These are phyloP conservation scores for Talaromyces sp. DNA, from an alignment of 2,329 filamentous ascomycete genomes.

Conservation along the genomic window DNA sequence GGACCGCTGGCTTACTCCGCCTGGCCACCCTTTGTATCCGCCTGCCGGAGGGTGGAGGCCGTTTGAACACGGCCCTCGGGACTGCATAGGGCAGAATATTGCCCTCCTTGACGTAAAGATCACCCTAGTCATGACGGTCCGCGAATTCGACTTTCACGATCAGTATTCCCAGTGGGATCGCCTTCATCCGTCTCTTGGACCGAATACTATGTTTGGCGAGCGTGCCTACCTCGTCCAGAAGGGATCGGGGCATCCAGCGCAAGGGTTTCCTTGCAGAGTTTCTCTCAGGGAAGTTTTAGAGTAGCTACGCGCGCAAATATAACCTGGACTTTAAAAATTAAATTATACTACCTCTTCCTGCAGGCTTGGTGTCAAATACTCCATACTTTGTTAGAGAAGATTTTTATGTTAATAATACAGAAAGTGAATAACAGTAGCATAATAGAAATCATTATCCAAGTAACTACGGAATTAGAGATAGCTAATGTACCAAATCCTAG, in stretches of 20 bases:
- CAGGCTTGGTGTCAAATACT: too few relatives aligned
- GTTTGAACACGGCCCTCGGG: constrained; percentile 45
- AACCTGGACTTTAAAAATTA: too few relatives aligned
- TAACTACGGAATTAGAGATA: too few relatives aligned
- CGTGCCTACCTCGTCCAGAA: background rate
- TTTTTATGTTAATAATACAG: too few relatives aligned
- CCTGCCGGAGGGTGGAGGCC: constrained; percentile 39
- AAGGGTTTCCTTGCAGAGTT: background rate
- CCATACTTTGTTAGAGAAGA: too few relatives aligned
- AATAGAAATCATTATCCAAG: too few relatives aligned
- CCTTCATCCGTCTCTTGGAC: background rate
- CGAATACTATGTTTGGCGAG: background rate
- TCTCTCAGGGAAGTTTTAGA: background rate
- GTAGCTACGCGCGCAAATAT: too few relatives aligned
- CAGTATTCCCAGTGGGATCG: background rate
- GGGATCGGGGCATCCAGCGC: background rate
- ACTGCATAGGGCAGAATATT: constrained; percentile 47
- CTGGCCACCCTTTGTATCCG: background rate
- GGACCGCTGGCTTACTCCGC: background rate
- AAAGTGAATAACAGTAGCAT: too few relatives aligned
- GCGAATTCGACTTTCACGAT: constrained; percentile 19
- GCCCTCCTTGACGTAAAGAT: constrained; percentile 39
- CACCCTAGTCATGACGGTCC: constrained; percentile 18
- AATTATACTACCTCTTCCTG: too few relatives aligned
- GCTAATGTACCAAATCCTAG: too few relatives aligned